Evolutionary conservation across 768 basidiomycete genomes (phyloP), one percentile per base, ranked within the genome.

Genomic region (Hydnum rufescens): DNA sequence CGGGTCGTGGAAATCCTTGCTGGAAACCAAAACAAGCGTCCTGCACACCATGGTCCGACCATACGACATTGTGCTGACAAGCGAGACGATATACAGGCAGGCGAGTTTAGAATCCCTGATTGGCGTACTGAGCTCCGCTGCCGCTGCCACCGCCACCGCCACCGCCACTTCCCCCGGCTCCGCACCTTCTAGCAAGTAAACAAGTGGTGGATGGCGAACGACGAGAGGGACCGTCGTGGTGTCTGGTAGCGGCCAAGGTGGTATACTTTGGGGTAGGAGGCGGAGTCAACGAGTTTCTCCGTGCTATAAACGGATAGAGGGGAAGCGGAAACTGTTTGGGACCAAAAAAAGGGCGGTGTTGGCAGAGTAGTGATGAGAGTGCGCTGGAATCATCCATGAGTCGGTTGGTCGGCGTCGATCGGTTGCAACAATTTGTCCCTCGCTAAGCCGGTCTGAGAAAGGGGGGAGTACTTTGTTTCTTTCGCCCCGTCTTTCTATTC

Each of bases 241-340:
- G 81, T 58, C 74, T 95, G 5, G 81, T 95, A 2, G 90, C 89
- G 2, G 86, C 84, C 1, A 97, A 96, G 64, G 73, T 88, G 13
- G 65, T 96, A 19, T 96, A 96, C 63, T 96, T 97, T 63, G 93
- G 93, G 4, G 88, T 96, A 3, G 92, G 90, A 1, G 92, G 93
- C 0, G 86, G 90, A 4, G 67, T 92, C 26, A 64, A 73, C 44
- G 44, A 47, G 26, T 8, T 83, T 80, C 55, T 93, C 93, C 58
- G 63, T 76, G n/a, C 61, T 65, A 26, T 71, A 69, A 4, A 73
- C 88, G 2, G 65, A 72, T 22, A 64, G 61, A 3, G 78, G 75
- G 0, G 63, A 55, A 28, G 74, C 78, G 1, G 69, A 74, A 57
- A 73, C 68, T 2, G 73, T 88, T 1, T 80, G 76, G 73, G 80